A percentile compares a stretch with the other conserved stretches of the same genome.
These are phyloP conservation scores for Entophlyctis luteolus DNA, from an alignment of 192 early-diverging fungal genomes.

Conservation along the genomic window DNA sequence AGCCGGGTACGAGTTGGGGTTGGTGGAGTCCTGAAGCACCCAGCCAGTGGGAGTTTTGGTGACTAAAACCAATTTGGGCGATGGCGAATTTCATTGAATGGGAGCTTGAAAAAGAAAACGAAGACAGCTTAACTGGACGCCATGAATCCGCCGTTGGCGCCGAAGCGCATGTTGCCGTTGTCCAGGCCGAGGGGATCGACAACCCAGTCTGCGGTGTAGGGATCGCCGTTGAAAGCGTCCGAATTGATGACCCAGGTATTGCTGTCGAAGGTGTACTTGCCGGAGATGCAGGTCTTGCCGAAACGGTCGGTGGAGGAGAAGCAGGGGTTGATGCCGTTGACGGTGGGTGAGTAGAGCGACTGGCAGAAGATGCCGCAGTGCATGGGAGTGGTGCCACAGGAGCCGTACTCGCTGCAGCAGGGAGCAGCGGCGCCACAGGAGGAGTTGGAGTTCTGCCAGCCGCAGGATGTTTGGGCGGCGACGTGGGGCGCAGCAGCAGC, in stretches of 20 bases:
- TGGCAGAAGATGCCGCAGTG: slow-evolving; percentile 24
- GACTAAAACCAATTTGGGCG: no score
- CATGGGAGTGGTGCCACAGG: slow-evolving; percentile 10
- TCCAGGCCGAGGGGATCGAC: slow-evolving; percentile 24
- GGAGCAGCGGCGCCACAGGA: background rate
- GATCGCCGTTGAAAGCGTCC: slow-evolving; percentile 37
- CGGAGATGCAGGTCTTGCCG: slow-evolving; percentile 26
- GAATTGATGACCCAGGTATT: slow-evolving; percentile 34
- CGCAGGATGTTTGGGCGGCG: background rate
- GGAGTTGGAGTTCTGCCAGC: background rate
- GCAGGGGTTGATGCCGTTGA: background rate
- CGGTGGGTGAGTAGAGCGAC: background rate
- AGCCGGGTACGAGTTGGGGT: background rate
- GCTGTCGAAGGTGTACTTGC: slow-evolving; percentile 25
- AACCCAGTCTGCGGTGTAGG: slow-evolving; percentile 31
- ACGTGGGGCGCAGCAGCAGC: background rate
- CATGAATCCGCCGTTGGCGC: slow-evolving; percentile 23
- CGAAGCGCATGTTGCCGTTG: slow-evolving; percentile 27
- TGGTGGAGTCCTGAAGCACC: background rate
- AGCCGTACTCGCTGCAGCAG: slow-evolving; percentile 12
- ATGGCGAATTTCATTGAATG: no score
- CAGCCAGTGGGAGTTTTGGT: background rate
- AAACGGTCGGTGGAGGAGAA: background rate
- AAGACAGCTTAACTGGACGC: no score
- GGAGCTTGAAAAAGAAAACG: no score